Evolutionary conservation across 2,329 filamentous ascomycete species (phyloP).

Genomic region (Metarhizium robertsii): DNA sequence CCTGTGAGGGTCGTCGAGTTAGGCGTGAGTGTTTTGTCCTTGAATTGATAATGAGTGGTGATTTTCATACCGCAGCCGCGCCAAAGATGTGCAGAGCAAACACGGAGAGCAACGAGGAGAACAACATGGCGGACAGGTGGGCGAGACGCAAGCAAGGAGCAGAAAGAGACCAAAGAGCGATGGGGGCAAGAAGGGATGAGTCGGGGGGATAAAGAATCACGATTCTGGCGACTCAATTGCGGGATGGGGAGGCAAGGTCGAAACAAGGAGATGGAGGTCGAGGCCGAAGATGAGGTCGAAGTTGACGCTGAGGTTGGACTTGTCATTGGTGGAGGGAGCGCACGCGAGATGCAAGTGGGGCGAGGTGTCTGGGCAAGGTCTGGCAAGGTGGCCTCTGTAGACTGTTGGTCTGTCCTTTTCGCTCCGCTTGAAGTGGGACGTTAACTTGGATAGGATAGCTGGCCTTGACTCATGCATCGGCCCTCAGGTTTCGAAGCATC

Average conservation of each 20-base stretch:
- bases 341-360: no score
- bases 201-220: neutral
- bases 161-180: neutral
- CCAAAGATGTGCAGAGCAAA: slow-evolving; percentile 8
- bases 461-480: no score
- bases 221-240: slow-evolving; percentile 2
- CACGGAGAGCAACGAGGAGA: slow-evolving; percentile 6
- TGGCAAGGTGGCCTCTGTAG: no score
- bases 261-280: no score
- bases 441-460: no score
- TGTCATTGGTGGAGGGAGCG: no score
- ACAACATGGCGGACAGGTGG: slow-evolving; percentile 4
- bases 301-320: no score
- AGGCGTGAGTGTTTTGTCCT: neutral
- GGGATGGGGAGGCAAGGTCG: neutral
- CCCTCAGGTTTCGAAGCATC: no score
- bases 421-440: no score
- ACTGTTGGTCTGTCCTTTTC: no score
- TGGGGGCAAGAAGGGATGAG: neutral
- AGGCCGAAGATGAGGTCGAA: no score
- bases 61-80: slow-evolving; percentile 4
- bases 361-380: no score
- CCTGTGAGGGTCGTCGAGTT: neutral
- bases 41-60: neutral
- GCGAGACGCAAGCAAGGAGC: neutral